phyloP scores from a whole-genome alignment of 2,329 filamentous ascomycete genomes.

The Colletotrichum camelliae region DNA sequence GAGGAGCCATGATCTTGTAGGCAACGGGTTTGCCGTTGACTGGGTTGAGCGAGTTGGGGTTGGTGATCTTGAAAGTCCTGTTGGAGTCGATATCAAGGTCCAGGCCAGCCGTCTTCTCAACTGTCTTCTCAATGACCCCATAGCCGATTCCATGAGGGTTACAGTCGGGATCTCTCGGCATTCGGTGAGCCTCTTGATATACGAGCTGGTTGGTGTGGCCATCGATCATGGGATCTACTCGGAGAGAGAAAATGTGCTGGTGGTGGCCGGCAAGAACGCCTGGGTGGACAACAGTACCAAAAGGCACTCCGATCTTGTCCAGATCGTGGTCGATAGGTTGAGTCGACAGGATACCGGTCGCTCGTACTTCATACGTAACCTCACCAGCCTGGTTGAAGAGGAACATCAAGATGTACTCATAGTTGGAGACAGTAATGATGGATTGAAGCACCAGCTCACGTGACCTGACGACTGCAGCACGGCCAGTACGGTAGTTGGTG shows the following conservation, averaged over 20 bases:
- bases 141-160: constrained; percentile 21
- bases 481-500: constrained; percentile 69
- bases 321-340: constrained; percentile 57
- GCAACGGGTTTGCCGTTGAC: constrained; percentile 20
- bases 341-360: constrained; percentile 69
- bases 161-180: constrained; percentile 9
- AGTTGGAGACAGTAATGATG: constrained; percentile 73
- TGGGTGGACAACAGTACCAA: constrained; percentile 65
- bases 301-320: constrained; percentile 52
- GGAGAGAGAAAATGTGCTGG: constrained; percentile 77
- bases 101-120: constrained; percentile 4
- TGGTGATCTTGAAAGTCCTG: constrained; percentile 19
- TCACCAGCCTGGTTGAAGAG: constrained; percentile 69
- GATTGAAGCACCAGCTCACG: constrained; percentile 71
- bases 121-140: constrained; percentile 2
- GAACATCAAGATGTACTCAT: constrained; percentile 72
- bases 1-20: constrained; percentile 20
- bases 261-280: constrained; percentile 60
- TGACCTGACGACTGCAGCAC: constrained; percentile 65
- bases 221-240: constrained; percentile 67
- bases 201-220: constrained; percentile 60
- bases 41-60: constrained; percentile 18
- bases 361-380: constrained; percentile 65
- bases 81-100: constrained; percentile 8
- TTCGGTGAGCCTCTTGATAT: constrained; percentile 44